phyloP scores from a whole-genome alignment of 2,329 filamentous ascomycete species.

The Colletotrichum coccodes region DNA sequence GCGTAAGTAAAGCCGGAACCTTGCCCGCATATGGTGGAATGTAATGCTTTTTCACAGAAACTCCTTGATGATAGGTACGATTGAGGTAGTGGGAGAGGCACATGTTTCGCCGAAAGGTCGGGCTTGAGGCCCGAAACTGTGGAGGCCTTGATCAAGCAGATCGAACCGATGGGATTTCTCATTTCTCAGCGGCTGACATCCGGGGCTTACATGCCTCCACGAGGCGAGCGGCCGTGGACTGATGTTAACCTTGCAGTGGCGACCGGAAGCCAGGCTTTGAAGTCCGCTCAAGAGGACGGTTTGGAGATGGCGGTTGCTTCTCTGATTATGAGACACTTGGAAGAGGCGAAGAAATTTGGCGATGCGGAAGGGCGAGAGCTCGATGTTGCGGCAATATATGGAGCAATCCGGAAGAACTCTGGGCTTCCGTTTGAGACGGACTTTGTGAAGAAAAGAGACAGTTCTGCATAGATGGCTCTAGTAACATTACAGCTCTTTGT shows the following conservation, averaged over 20 bases:
- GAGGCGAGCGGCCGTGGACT: neutral
- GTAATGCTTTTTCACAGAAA: neutral
- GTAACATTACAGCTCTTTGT: too few species aligned
- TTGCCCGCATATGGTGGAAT: neutral
- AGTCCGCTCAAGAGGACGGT: neutral
- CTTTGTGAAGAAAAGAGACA: neutral
- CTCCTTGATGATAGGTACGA: neutral
- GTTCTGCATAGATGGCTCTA: neutral
- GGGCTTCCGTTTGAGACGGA: neutral
- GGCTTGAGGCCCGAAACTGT: neutral
- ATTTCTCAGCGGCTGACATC: neutral
- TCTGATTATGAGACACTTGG: neutral
- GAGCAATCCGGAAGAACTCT: neutral
- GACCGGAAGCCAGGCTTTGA: neutral
- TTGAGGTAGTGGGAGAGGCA: neutral
- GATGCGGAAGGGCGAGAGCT: neutral
- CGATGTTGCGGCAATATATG: neutral
- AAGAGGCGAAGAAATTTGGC: neutral
- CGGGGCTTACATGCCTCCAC: neutral
- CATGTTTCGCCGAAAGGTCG: neutral
- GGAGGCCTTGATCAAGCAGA: neutral
- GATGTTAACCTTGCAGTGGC: neutral
- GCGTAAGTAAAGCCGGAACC: neutral
- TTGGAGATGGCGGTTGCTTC: neutral
- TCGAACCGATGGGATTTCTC: neutral